Base-by-base conservation (phyloP, 805 yeast species). In the Yamadazyma ubonensis region DNA sequence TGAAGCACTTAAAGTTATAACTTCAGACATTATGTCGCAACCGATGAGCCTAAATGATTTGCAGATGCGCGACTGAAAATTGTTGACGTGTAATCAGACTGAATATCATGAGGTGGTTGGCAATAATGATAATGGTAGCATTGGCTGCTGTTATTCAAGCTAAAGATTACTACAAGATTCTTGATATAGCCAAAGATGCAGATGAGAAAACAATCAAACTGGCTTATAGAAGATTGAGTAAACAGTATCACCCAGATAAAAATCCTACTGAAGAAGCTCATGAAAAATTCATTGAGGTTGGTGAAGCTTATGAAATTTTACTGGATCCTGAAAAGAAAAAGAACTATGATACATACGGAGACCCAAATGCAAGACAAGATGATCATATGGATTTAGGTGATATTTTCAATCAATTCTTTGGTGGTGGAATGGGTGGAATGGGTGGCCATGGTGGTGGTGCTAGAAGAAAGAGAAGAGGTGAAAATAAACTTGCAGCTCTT, bases 231-330 rank as follows among this genome's bases (percentile, higher is more conserved):
- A 75, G 78, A 41, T 65, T 91, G 48, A 81, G 90, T 49, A 83
- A 87, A 59, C 86, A 86, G 56, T 88, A 77, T 62, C 99, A 91
- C 57, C 99, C 99, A 2, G 99, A 91, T 63, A 91, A 91, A 66
- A 93, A 91, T 58, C 82, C 84, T 6, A 78, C 83, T 51, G 88
- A 86, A 6, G 83, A 76, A 20, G 96, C 97, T 1, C 89, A 86
- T 49, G 82, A 84, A 36, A 82, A 78, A 63, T 93, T 90, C 59
- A 82, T 93, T 36, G 95, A 89, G 61, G 76, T 93, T 20, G 96
- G 96, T 11, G 95, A 85, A 55, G 98, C 98, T 0, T 91, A 91
- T 59, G 96, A 89, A 40, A 85, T 88, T 9, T 71, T 89, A 45
- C 75, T 79, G 48, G 87, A 88, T 57, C 58, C 74, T 4, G 86